Base-by-base conservation (phyloP, 2,329 filamentous ascomycete species). In the Nothopassalora personata region DNA sequence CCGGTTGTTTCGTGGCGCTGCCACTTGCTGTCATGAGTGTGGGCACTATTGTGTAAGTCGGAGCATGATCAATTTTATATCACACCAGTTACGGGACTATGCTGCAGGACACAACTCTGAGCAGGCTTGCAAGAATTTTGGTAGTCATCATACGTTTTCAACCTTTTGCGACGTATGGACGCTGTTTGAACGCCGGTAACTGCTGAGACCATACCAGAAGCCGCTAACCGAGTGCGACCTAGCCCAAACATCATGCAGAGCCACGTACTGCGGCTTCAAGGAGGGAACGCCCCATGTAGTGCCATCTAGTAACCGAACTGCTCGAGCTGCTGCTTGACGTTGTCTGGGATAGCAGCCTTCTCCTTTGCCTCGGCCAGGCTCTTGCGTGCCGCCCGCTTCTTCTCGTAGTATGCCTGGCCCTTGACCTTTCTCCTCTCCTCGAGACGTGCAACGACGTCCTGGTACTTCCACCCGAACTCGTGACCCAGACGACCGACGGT, bases 391-490 rank as follows among this genome's bases (percentile, higher is more conserved):
- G 91, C 86, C 91, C 95, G 96, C 94, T 97, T 99, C 86, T 92
- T 91, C 86, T 96, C 92, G 87, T 97, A 97, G 89, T 97, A 99
- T 79, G 94, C 94, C 72, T 89, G 86, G 76, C 91, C 89, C 91
- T 97, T 99, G 80, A 95, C 93, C 86, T 99, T 99, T 85, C 94
- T 90, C 82, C 93, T 87, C 87, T 99, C 94, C 86, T 99, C 94
- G 76, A 99, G 87, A 82, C 94, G 97, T 74, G 71, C 89, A 82
- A 99, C 94, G 76, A 99, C 92, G 78, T 97, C 93, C 86, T 97
- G 90, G 89, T 99, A 97, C 85, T 99, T 99, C 94, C 94, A 99
- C 83, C 94, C 94, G 76, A 97, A 94, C 85, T 99, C 94, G 82
- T 97, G 92, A 81, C 90, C 94, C 77, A 99, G 84, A 82, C 94